Conservation (phyloP, 1,284 basidiomycete genomes). For the Psilocybe mexicana region DNA sequence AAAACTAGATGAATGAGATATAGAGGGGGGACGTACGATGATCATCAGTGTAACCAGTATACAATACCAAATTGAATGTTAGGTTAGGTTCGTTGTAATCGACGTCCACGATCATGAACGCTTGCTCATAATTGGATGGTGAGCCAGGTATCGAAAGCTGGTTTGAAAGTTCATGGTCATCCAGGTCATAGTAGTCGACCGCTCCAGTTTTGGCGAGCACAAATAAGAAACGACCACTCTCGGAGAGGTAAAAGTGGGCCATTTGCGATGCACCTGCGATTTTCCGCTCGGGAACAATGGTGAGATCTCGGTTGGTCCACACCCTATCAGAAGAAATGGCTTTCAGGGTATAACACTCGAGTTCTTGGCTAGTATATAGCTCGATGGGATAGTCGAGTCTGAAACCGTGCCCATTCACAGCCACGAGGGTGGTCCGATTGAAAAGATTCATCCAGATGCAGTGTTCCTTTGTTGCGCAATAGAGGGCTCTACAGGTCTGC, state of each 20-base stretch:
- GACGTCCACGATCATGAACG: not conserved
- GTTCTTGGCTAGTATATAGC: not conserved
- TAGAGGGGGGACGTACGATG: not conserved
- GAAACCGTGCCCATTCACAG: too few species aligned
- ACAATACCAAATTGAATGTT: not conserved
- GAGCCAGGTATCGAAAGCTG: not conserved
- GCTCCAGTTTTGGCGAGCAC: not conserved
- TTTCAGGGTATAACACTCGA: not conserved
- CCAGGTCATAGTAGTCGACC: not conserved
- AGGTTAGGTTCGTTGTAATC: not conserved
- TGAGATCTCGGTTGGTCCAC: not conserved
- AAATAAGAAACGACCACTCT: not conserved
- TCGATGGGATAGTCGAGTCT: constrained; percentile 2
- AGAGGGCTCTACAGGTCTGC: too few species aligned
- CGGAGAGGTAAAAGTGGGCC: not conserved
- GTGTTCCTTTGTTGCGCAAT: too few species aligned
- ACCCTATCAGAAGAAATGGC: not conserved
- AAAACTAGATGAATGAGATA: not conserved
- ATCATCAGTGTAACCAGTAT: too few species aligned
- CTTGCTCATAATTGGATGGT: not conserved
- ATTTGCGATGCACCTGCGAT: not conserved
- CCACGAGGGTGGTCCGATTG: too few species aligned
- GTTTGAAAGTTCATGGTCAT: not conserved
- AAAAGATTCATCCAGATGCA: too few species aligned
- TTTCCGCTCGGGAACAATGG: too few species aligned